Base-by-base conservation (phyloP, 108 stramenopile genomes). In the Nannochloropsis oceanica region DNA sequence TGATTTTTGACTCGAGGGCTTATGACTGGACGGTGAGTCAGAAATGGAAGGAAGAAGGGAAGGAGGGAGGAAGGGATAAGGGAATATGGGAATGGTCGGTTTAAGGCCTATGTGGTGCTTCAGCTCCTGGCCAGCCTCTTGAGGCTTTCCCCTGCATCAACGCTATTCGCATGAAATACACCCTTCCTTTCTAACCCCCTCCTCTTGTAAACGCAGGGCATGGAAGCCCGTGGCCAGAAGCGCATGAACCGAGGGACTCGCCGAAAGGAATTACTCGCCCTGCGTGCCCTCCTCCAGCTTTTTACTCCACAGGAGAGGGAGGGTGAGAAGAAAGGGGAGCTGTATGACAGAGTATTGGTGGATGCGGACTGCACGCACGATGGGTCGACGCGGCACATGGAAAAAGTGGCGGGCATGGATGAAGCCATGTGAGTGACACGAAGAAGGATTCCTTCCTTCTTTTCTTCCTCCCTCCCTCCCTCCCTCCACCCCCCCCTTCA, bases 281-380 rank as follows among this genome's bases (percentile, higher is more conserved):
- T 50, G 46, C 46, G 46, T 50, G 18, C 14, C 13, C 14, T 50
- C 46, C 46, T 50, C 14, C 13, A 50, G 13, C 46, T 18, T n/a
- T 18, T 13, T 18, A 50, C 14, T 14, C 13, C 13, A 50, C 46
- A 18, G 46, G 18, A 18, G 14, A 50, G 46, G 46, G 46, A 50
- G 46, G 46, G 46, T 14, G 46, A 18, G 46, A 50, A 50, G 46
- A 18, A 50, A 18, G 46, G 34, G 20, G 81, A 42, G 46, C 14
- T 13, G 14, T 83, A 50, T 27, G 83, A 83, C 83, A 22, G 46
- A n/a, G 83, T 83, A 12, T 27, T 83, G 50, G 83, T 83, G 50
- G 83, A 83, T 27, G 83, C 83, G 0, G 46, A 83, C 24, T 83
- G 83, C 83, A 42, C 83, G 0, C 83, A 83, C 83, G 83, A 83